Evolutionary conservation across 257 asterid species (phyloP).

Genomic region (Paraleonurus japonicus): DNA sequence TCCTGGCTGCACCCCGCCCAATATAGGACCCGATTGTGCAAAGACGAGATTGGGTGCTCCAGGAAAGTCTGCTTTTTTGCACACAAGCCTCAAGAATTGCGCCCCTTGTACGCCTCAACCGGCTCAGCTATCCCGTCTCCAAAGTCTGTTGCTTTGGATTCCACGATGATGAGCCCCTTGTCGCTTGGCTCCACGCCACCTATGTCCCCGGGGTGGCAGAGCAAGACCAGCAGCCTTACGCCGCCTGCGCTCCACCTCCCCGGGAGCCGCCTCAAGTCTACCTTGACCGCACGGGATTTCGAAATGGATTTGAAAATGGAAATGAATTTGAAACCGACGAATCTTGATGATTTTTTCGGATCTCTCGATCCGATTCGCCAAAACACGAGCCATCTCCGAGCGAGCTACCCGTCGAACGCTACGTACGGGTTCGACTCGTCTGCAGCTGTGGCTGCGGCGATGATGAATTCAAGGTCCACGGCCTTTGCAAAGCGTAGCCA

Average conservation of each 20-base stretch:
- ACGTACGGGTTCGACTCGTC: constrained; percentile 65
- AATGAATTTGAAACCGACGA: constrained; percentile 66
- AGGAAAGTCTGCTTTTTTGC: constrained; percentile 93
- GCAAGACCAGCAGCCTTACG: constrained; percentile 46
- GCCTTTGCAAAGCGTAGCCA: constrained; percentile 75
- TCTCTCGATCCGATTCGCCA: constrained; percentile 59
- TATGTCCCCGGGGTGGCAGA: constrained; percentile 72
- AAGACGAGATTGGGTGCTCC: constrained; percentile 78
- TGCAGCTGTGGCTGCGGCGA: constrained; percentile 76
- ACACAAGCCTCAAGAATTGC: constrained; percentile 70
- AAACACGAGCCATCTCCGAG: constrained; percentile 56
- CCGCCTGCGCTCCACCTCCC: constrained; percentile 73
- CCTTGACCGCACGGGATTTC: constrained; percentile 54
- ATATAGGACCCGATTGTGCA: constrained; percentile 82
- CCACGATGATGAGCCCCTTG: constrained; percentile 50
- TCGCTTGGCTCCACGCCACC: constrained; percentile 56
- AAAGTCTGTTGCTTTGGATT: constrained; percentile 44
- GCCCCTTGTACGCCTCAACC: constrained; percentile 73
- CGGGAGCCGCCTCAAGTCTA: constrained; percentile 69
- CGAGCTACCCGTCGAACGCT: constrained; percentile 55
- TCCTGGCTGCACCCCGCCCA: constrained; percentile 98
- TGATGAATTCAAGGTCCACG: constrained; percentile 76
- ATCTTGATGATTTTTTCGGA: constrained; percentile 68
- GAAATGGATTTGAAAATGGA: constrained; percentile 44
- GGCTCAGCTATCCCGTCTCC: constrained; percentile 93